Conservation (phyloP, 139 green algal genomes). For the Nannochloris sp. region DNA sequence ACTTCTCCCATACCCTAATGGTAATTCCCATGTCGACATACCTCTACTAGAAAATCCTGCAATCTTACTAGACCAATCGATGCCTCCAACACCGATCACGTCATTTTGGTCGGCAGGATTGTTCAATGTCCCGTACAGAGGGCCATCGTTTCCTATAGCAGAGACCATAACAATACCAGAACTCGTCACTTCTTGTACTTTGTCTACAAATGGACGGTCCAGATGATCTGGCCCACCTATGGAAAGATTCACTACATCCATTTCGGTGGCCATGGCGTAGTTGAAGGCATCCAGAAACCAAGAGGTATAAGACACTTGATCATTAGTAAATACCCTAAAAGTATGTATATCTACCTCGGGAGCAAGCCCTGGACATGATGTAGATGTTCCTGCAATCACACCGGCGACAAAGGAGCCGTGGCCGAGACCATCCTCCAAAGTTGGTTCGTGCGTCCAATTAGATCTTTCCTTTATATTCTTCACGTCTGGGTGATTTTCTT, state of each 20-base stretch:
- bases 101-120: slow-evolving; percentile 97
- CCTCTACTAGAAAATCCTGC: slow-evolving; percentile 87
- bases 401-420: slow-evolving; percentile 96
- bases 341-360: slow-evolving; percentile 90
- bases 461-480: slow-evolving; percentile 90
- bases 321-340: slow-evolving; percentile 92
- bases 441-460: slow-evolving; percentile 97
- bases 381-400: slow-evolving; percentile 76
- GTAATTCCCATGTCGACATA: slow-evolving; percentile 97
- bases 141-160: slow-evolving; percentile 95
- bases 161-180: slow-evolving; percentile 91
- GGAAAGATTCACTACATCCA: slow-evolving; percentile 95
- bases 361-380: slow-evolving; percentile 81
- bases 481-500: slow-evolving; percentile 85
- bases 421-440: slow-evolving; percentile 86
- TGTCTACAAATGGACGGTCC: slow-evolving; percentile 98
- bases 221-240: slow-evolving; percentile 96
- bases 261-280: slow-evolving; percentile 82
- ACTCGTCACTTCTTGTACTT: slow-evolving; percentile 88
- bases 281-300: slow-evolving; percentile 99
- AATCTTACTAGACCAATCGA: slow-evolving; percentile 70
- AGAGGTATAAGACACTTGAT: slow-evolving; percentile 95
- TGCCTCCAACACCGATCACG: slow-evolving; percentile 95
- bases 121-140: slow-evolving; percentile 96
- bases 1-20: slow-evolving; percentile 46